These are phyloP conservation scores for Paratrypanosoma confusum DNA, from an alignment of 208 protist species.

Conservation along the genomic window DNA sequence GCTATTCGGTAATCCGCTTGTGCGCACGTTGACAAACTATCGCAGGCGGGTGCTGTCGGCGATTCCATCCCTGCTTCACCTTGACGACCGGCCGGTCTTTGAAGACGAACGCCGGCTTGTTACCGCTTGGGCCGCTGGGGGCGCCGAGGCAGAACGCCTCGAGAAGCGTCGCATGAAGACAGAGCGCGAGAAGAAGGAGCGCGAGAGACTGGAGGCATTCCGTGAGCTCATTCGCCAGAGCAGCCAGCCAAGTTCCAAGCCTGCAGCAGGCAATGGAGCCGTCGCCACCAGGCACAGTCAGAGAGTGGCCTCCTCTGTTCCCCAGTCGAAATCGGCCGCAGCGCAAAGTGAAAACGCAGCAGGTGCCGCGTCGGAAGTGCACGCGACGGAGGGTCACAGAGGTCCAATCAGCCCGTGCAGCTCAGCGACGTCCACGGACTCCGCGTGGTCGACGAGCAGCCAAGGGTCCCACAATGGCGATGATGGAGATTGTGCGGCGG, in stretches of 20 bases:
- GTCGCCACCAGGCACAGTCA: no score
- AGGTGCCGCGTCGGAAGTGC: no score
- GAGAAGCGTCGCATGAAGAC: slow-evolving; percentile 51
- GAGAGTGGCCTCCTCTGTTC: no score
- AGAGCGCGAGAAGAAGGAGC: slow-evolving; percentile 36
- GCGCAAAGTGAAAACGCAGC: no score
- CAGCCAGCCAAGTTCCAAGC: neutral
- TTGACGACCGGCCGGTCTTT: slow-evolving; percentile 89
- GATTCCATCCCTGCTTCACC: slow-evolving; percentile 58
- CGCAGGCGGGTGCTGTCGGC: slow-evolving; percentile 74
- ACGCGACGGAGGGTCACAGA: no score
- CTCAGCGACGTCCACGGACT: no score
- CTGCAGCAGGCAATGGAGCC: no score
- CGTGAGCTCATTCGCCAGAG: slow-evolving; percentile 28
- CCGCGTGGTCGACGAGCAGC: no score
- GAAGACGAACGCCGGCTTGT: slow-evolving; percentile 75
- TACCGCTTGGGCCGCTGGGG: slow-evolving; percentile 75
- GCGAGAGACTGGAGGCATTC: slow-evolving; percentile 62
- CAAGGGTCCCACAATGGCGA: no score
- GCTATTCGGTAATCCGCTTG: slow-evolving; percentile 83
- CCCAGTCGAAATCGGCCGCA: no score
- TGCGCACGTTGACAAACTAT: slow-evolving; percentile 68
- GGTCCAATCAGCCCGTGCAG: no score
- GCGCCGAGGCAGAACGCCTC: slow-evolving; percentile 51
- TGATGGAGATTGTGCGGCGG: no score